Evolutionary conservation across 768 basidiomycete genomes (phyloP), one percentile per base, ranked within the genome.

Genomic region (Russula ochroleuca): DNA sequence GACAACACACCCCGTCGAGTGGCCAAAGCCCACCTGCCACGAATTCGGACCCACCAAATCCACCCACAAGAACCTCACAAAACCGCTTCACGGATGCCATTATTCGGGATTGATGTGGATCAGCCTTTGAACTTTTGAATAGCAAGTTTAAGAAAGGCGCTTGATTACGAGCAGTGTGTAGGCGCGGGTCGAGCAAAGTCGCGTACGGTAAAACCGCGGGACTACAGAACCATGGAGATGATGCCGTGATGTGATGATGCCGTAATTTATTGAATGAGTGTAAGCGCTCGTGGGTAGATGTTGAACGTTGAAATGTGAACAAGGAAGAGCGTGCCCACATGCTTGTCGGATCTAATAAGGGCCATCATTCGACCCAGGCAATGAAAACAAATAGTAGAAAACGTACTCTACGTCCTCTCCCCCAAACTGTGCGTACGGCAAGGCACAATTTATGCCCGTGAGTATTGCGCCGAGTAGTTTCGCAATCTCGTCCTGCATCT

Each of bases 291-390:
- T 5, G 98, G 83, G 11, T 93, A 93, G 70, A 94, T 94, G 73
- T 96, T 97, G 84, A 99, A 99, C 0, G 94, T 97, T 9, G 93
- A 94, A 9, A 83, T 90, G 75, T 98, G 96, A 2, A 94, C 95
- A 70, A 99, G 94, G 81, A 98, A 98, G 23, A 98, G 85, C 0
- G 92, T 94, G 73, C 94, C 89, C 71, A 97, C 89, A 69, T 98
- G 94, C 59, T 85, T 82, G 68, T 85, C 82, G 69, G 98, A 85
- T 31, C 92, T 94, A 69, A 41, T 11, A 31, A 50, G 21, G 14
- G 17, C n/a, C n/a, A n/a, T n/a, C 11, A 23, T 19, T 40, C 17
- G 17, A 28, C 38, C 9, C 6, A 54, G 9, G 2, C 23, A 21
- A 14, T 17, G 0, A 13, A 37, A n/a, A 14, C 10, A 15, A 15